phyloP scores from a whole-genome alignment of 2,329 filamentous ascomycete genomes.

The Onygena corvina region DNA sequence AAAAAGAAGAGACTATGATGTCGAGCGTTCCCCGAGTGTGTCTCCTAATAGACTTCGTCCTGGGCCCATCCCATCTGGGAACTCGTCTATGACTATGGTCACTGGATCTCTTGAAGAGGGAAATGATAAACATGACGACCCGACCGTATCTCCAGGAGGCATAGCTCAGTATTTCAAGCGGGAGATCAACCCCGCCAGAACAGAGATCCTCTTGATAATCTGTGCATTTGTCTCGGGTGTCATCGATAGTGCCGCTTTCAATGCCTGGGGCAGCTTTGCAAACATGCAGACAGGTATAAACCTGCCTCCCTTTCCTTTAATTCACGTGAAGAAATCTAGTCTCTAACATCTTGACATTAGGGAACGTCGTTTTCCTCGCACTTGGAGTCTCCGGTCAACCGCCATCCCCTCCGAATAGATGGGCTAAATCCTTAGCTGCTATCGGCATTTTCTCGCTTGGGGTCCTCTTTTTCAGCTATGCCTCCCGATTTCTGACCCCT shows the following conservation, averaged over 20 bases:
- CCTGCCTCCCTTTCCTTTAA: neutral
- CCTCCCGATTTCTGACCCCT: conserved; percentile 23
- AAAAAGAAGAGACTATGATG: neutral
- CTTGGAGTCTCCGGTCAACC: conserved; percentile 33
- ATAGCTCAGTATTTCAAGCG: conserved; percentile 11
- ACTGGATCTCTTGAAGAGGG: conserved; percentile 4
- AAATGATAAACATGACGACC: neutral
- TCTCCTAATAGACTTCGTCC: neutral
- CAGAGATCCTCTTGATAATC: conserved; percentile 12
- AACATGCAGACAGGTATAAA: conserved; percentile 17
- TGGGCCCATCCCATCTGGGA: conserved; percentile 9
- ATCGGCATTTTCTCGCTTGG: conserved; percentile 29
- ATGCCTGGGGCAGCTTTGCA: conserved; percentile 17
- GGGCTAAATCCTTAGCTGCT: conserved; percentile 34
- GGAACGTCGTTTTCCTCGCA: conserved; percentile 35
- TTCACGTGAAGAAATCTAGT: neutral
- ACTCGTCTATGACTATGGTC: conserved; percentile 14
- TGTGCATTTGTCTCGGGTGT: conserved; percentile 16
- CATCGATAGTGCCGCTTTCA: conserved; percentile 16
- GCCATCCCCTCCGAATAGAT: conserved; percentile 29
- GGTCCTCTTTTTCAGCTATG: conserved; percentile 30
- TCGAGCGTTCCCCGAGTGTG: neutral
- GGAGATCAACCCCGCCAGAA: conserved; percentile 11
- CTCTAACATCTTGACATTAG: conserved; percentile 17
- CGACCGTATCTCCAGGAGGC: neutral